Evolutionary conservation across 2,329 filamentous ascomycete genomes (phyloP), one percentile per base, ranked within the genome.

Genomic region (Curvularia lunata): DNA sequence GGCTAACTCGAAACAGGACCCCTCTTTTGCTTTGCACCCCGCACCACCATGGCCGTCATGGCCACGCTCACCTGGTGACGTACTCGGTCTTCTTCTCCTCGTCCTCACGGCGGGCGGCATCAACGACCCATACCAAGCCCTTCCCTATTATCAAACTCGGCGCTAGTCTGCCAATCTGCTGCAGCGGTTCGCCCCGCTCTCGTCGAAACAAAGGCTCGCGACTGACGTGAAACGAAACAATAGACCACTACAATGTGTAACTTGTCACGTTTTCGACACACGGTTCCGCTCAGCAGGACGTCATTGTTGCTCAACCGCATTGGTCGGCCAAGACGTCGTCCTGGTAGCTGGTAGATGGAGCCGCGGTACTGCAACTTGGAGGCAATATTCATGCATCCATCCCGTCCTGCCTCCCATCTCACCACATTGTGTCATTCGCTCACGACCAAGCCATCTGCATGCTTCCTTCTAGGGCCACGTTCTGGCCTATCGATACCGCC

Each of bases 91-190:
- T 2, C 30, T 32, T 4, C 30, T 12, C 12, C 30, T 32, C 30
- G 5, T 32, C 32, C 16, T 37, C 32, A 6, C 13, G 1, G 32
- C 4, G 13, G 6, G 16, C 49, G 25, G 62, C 59, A 65, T 65
- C 59, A 57, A 56, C 30, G 19, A 54, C 34, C 47, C 52, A 54
- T 55, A 48, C 62, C 51, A 60, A 62, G 58, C 46, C 49, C 32
- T 62, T 47, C 61, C 63, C 47, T 64, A 56, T 64, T 64, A 67
- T 67, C 57, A 65, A 52, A 63, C 54, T 45, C 58, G 46, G 45
- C 19, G 59, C 54, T 54, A 42, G 40, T 40, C 48, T 25, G 46
- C 59, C 54, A 56, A 54, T 45, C 57, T 58, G 52, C 54, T 34
- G 49, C 55, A 40, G 54, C 62, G 59, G 62, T 19, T 62, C 52